Base-by-base conservation (phyloP, 345 rosid species). In the Eucalyptus globulus region DNA sequence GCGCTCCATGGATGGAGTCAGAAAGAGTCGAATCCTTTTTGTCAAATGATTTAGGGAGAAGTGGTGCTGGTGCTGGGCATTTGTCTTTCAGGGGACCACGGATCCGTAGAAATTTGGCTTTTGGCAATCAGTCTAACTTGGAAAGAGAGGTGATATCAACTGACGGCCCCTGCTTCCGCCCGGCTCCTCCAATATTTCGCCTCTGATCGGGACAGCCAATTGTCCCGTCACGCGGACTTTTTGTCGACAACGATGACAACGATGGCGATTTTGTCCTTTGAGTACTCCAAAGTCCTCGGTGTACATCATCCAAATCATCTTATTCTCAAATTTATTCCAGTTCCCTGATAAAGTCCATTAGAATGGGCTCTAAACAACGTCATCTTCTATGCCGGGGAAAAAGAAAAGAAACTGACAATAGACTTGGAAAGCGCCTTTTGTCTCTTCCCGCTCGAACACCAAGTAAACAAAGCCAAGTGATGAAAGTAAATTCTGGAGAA, bases 131-230 rank as follows among this genome's bases (percentile, higher is more conserved):
- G 72, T 65, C 72, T 6, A 62, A 27, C 31, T 69, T 69, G 44
- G 40, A 19, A 65, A 17, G 81, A 72, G 45, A 34, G 44, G 11
- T 16, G 72, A 69, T 19, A 34, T 69, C 24, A 9, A 69, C 44
- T 9, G 80, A 69, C 43, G 5, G 43, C 43, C 43, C 40, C 43
- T 40, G 43, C 43, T 40, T 40, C 21, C 37, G 80, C 11, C 80
- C 80, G 43, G 43, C 5, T 15, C 80, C 80, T 31, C 80, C 24
- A 16, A 14, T 27, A 26, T 51, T 60, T 26, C 67, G n/a, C 15
- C 67, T 26, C 12, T 60, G 14, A 26, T 13, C 17, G n/a, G 17
- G 17, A 14, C 10, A 15, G 19, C 3, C 0, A 14, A n/a, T n/a
- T 15, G 80, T 5, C 81, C 45, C 81, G 6, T 2, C 83, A 19